These are phyloP conservation scores for Colletotrichum tabaci DNA, from an alignment of 2,329 filamentous ascomycete species.

Conservation along the genomic window DNA sequence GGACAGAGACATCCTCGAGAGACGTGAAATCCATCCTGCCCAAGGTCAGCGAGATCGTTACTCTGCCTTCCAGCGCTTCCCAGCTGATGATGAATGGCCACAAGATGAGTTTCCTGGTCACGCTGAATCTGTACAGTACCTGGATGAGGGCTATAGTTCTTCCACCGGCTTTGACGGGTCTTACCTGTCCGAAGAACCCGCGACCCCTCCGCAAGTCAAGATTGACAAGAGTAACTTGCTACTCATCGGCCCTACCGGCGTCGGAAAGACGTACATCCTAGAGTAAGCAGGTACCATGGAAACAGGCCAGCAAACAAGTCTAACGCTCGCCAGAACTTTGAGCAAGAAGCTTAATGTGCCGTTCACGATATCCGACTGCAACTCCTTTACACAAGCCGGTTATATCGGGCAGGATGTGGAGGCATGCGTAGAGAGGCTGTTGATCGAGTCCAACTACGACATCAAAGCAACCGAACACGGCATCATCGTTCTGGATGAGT, in stretches of 20 bases:
- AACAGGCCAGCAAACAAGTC: background rate
- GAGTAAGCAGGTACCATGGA: slow-evolving; percentile 62
- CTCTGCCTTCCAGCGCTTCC: slow-evolving; percentile 48
- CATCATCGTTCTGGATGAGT: slow-evolving; percentile 96
- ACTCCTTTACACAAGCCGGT: slow-evolving; percentile 94
- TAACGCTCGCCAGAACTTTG: slow-evolving; percentile 76
- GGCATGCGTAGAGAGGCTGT: slow-evolving; percentile 89
- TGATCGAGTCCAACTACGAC: slow-evolving; percentile 93
- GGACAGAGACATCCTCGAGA: slow-evolving; percentile 73
- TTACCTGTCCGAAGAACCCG: slow-evolving; percentile 64
- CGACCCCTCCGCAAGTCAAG: slow-evolving; percentile 69
- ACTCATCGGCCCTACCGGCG: slow-evolving; percentile 90
- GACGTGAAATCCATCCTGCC: slow-evolving; percentile 77
- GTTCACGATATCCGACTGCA: slow-evolving; percentile 96
- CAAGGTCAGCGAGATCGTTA: slow-evolving; percentile 74
- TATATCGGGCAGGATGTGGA: slow-evolving; percentile 99
- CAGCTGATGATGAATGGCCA: slow-evolving; percentile 52
- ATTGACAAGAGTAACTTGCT: slow-evolving; percentile 97
- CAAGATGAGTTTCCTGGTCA: slow-evolving; percentile 72
- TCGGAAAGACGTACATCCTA: slow-evolving; percentile 96
- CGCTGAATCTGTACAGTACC: slow-evolving; percentile 60
- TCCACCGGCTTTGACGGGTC: slow-evolving; percentile 57
- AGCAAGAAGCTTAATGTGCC: slow-evolving; percentile 95
- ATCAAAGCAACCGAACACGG: slow-evolving; percentile 87
- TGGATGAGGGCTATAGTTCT: slow-evolving; percentile 53